phyloP scores from a whole-genome alignment of 108 stramenopile genomes.

The Nitzschia inconspicua region DNA sequence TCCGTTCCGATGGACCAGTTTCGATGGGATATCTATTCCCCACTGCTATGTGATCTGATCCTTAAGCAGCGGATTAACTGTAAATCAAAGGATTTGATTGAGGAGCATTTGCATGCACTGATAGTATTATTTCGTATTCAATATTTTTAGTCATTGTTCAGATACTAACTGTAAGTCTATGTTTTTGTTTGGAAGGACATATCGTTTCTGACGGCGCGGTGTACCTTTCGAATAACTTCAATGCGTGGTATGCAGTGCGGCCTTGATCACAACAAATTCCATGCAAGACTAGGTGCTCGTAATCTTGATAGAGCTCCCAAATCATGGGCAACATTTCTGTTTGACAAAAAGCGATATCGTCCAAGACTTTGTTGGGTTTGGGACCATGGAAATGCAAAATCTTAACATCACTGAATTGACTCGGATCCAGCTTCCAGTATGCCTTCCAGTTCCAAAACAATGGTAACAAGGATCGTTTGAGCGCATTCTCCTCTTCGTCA shows the following conservation, averaged over 20 bases:
- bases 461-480: too few species aligned
- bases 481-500: neutral
- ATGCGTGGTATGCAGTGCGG: neutral
- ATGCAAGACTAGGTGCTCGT: neutral
- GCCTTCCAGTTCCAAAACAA: slow-evolving; percentile 1
- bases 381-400: slow-evolving; percentile 1
- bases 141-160: too few species aligned
- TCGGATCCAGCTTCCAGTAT: neutral
- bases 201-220: too few species aligned
- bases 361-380: neutral
- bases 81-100: too few species aligned
- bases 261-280: neutral
- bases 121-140: too few species aligned
- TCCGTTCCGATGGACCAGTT: too few species aligned
- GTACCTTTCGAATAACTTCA: neutral
- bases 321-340: neutral
- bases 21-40: too few species aligned
- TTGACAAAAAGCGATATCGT: neutral
- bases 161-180: too few species aligned
- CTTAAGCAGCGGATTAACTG: too few species aligned
- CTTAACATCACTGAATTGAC: neutral
- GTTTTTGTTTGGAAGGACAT: too few species aligned
- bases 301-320: neutral
- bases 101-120: too few species aligned
- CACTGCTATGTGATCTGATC: too few species aligned